Conservation (phyloP, 108 stramenopile species). For the Nitzschia sp. region DNA sequence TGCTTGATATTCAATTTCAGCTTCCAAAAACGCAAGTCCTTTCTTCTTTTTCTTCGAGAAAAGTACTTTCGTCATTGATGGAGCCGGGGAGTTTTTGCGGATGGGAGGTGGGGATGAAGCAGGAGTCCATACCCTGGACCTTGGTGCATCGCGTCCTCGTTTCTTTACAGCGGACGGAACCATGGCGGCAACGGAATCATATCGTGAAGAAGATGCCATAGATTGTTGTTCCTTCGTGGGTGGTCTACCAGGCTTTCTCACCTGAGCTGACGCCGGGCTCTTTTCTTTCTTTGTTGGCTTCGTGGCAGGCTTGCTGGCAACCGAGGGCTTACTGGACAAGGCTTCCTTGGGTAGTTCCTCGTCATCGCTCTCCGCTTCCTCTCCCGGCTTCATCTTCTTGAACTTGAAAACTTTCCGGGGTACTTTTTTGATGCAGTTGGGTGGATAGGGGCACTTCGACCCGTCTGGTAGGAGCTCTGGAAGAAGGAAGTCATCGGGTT, state of each 20-base stretch:
- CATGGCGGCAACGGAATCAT: conserved; percentile 4
- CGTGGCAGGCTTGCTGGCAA: background rate
- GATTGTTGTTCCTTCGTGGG: background rate
- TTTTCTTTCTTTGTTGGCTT: background rate
- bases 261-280: background rate
- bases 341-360: background rate
- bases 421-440: background rate
- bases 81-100: background rate
- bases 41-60: background rate
- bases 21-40: background rate
- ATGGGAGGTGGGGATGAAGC: background rate
- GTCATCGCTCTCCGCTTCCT: background rate
- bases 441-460: background rate
- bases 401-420: background rate
- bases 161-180: conserved; percentile 17
- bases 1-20: background rate
- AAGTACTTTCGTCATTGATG: background rate
- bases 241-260: background rate
- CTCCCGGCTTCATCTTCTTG: background rate
- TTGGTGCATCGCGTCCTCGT: background rate
- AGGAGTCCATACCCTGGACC: background rate
- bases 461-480: conserved; percentile 23
- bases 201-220: background rate
- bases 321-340: conserved; percentile 1
- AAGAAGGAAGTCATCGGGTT: conserved; percentile 74